Base-by-base conservation (phyloP, 164 flowering plant species). In the Paratinospora sagittata region DNA sequence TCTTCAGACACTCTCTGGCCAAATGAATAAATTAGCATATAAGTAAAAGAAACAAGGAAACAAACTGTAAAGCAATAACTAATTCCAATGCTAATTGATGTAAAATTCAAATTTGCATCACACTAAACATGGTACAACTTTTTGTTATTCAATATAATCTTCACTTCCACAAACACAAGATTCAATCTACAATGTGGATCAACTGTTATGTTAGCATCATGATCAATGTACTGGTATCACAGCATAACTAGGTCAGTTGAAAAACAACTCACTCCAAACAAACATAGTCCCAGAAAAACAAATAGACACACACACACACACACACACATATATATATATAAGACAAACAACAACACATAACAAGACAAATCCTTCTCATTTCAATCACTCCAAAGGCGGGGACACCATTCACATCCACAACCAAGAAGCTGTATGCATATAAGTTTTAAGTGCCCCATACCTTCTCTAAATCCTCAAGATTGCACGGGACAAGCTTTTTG, bases 381-480 rank as follows among this genome's bases (percentile, higher is more conserved):
- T 55, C 60, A 55, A 2, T 55, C 60, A 43, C 19, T 23, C 23
- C 60, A 21, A 55, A 55, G 60, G 60, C 60, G 16, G 23, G n/a
- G 23, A 55, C 60, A 55, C 24, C 17, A 55, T 55, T 17, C 24
- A 55, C 24, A 55, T 55, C 6, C 24, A 55, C 61, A 7, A 21
- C 24, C 2, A 19, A 55, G 0, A 55, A 3, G 26, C 24, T 3
- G 4, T 55, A 55, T 55, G 24, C 61, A 55, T 55, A 17, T 8
- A n/a, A 39, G 26, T 24, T n/a, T 9, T 39, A 41, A 23, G 3
- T 27, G 23, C 63, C 39, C 58, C 68, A 66, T 83, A 90, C 98
- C 91, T 89, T 87, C 71, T 77, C 96, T 80, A 91, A 85, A 0
- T 87, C 91, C 74, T 90, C 92, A 57, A 88, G 78, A 70, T 79